Evolutionary conservation across 345 rosid species (phyloP), one percentile per base, ranked within the genome.

Genomic region (Nephelium lappaceum): DNA sequence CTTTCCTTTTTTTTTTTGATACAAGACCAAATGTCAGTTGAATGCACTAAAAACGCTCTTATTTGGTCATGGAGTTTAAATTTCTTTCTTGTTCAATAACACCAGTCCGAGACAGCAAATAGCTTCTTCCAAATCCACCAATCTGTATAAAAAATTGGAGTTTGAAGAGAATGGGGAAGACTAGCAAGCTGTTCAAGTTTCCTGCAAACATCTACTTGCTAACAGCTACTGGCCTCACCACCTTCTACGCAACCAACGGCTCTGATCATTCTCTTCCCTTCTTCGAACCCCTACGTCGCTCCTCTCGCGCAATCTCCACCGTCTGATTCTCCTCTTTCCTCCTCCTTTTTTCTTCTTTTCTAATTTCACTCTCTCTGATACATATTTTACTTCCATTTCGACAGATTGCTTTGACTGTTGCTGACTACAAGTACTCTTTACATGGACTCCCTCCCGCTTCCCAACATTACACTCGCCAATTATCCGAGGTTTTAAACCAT

Each of bases 401-500:
- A 83, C 88, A 92, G 96, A 84, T 93, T n/a, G 86, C 85, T 74
- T 69, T 85, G 69, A 84, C 91, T 10, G 82, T 90, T 77, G 89
- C 88, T 16, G 98, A 95, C 80, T 95, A 91, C 85, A 89, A 91
- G 88, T 79, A 83, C 79, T 88, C 86, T 71, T 93, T n/a, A 74
- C 80, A 80, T 42, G 80, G 85, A 39, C 67, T 91, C 21, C 69
- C 88, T 0, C 76, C 23, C 71, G 85, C 85, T 21, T 89, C 93
- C 5, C 88, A 90, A 25, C 91, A 89, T 53, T 91, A 92, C 75
- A 80, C 74, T 47, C 85, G 42, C 64, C 83, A 84, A 72, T 65
- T 88, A 70, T 83, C 91, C 3, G 94, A 95, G 97, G 97, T 94
- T 79, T 80, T 38, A 21, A n/a, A n/a, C n/a, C n/a, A n/a, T n/a